Percentiles rank a stretch among this genome's conserved stretches.
phyloP scores from a whole-genome alignment of 352 stramenopile genomes.

The Pythium rhizo-oryzae region DNA sequence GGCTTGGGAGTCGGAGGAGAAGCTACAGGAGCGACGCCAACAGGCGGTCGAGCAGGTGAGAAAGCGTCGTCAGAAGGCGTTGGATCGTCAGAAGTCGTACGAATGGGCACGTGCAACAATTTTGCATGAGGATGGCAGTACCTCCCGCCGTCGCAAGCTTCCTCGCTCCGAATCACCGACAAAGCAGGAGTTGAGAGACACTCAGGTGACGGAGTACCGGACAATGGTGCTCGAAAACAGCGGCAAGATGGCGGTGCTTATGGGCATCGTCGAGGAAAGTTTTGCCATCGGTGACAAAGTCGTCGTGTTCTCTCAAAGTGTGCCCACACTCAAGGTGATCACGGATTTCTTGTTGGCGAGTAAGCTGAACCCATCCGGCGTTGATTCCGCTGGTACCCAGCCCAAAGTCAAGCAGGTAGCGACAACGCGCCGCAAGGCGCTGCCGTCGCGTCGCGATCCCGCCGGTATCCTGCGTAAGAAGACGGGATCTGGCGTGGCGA shows the following conservation, averaged over 20 bases:
- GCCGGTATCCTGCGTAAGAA: slow-evolving; percentile 29
- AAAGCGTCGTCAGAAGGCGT: slow-evolving; percentile 68
- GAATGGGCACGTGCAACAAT: slow-evolving; percentile 64
- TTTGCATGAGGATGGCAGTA: slow-evolving; percentile 29
- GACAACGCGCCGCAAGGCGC: slow-evolving; percentile 29
- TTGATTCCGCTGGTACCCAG: slow-evolving; percentile 15
- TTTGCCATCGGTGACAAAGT: slow-evolving; percentile 81
- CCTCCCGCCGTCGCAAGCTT: slow-evolving; percentile 25
- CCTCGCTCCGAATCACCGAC: slow-evolving; percentile 2
- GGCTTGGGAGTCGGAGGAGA: slow-evolving; percentile 72
- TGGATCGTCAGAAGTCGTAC: slow-evolving; percentile 59
- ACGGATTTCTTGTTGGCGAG: slow-evolving; percentile 64
- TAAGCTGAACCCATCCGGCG: slow-evolving; percentile 46
- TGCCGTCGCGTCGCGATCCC: slow-evolving; percentile 24
- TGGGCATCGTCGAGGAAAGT: slow-evolving; percentile 75
- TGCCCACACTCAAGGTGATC: slow-evolving; percentile 85
- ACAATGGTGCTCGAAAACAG: slow-evolving; percentile 65
- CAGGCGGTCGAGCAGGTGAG: slow-evolving; percentile 46
- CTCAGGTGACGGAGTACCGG: neutral
- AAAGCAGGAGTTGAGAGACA: neutral
- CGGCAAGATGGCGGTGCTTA: slow-evolving; percentile 80
- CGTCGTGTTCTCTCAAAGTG: slow-evolving; percentile 89
- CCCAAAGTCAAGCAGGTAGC: slow-evolving; percentile 23
- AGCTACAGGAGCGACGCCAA: slow-evolving; percentile 53
- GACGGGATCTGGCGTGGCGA: neutral